Base-by-base conservation (phyloP, 1,284 basidiomycete genomes). In the Mycosarcoma mackinlayi region DNA sequence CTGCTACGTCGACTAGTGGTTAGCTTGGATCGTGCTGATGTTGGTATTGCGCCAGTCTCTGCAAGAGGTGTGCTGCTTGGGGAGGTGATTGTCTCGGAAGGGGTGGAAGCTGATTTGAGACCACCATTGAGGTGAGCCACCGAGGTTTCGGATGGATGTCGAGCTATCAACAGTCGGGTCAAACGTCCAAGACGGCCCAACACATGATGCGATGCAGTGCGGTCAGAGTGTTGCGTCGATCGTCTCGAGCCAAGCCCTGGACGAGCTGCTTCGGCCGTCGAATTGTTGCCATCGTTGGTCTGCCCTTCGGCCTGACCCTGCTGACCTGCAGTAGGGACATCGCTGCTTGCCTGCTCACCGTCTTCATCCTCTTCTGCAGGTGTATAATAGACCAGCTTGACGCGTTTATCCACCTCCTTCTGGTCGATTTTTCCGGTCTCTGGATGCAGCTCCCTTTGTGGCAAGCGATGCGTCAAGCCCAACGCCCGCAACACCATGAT, bases 351-450 rank as follows among this genome's bases (percentile, higher is more conserved):
- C 30, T 14, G 9, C 9, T 31, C 34, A 9, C 4, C 27, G 11
- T 27, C 68, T 16, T 52, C 54, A 3, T 61, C 67, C 47, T 65
- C 72, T 25, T 73, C 65, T 0, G 62, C 76, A 6, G 73, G 71
- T 4, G 60, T 58, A 19, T 68, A 79, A 35, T 78, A 78, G 3
- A 77, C 75, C 13, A 79, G 51, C 37, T 63, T 61, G 31, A 62
- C 48, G n/a, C 57, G 42, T 56, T 70, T 56, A 38, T 79, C 76
- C 27, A 78, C 68, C 25, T 60, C 62, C 18, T 60, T 44, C 50
- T 76, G 72, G 18, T 47, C 57, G 24, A 79, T 59, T 56, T 76
- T 77, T 27, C 65, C 61, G 25, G 74, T 78, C 41, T 72, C 68
- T 2, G 74, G 76, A 40, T 59, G 47, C 45, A 76, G 45, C 37